Evolutionary conservation across 768 basidiomycete genomes (phyloP), one percentile per base, ranked within the genome.

Genomic region (Mycena amicta): DNA sequence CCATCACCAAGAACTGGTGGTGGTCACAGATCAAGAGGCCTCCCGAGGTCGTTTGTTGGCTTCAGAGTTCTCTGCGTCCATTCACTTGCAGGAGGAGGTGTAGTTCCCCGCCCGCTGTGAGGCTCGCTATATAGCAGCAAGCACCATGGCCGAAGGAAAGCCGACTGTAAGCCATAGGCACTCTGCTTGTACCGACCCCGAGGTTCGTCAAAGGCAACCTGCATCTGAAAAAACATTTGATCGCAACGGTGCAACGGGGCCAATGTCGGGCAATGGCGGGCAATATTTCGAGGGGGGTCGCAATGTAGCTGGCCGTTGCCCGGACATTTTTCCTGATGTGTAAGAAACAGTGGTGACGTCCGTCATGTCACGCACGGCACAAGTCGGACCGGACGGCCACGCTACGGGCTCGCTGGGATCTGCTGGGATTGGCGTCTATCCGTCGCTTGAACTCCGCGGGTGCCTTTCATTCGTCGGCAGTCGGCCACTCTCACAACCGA

Each of bases 21-120:
- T n/a, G n/a, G n/a, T n/a, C n/a, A n/a, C n/a, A n/a, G 33, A 8
- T 8, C 8, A 37, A 18, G 33, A 8, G 8, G 33, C 33, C 33
- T 37, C 33, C 8, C 8, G 13, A 15, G 43, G 66, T 58, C 11
- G 72, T 65, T 56, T 71, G 70, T 15, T 45, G 15, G 43, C 13
- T 16, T 8, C 20, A 8, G 43, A 23, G 43, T 23, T 23, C 22
- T 45, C 43, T n/a, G 43, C 22, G 43, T 45, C 43, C 43, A 45
- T 45, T 45, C 12, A n/a, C n/a, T n/a, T n/a, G n/a, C n/a, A n/a
- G n/a, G n/a, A n/a, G n/a, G 43, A 45, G 43, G 43, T 23, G 8
- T 37, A 37, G 15, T n/a, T 8, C 43, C 22, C 5, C 22, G 15
- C 43, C 13, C 43, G 6, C 22, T 23, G 22, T 23, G 15, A 16